Evolutionary conservation across 2,329 filamentous ascomycete species (phyloP).

Genomic region (Diaporthe caulivora): DNA sequence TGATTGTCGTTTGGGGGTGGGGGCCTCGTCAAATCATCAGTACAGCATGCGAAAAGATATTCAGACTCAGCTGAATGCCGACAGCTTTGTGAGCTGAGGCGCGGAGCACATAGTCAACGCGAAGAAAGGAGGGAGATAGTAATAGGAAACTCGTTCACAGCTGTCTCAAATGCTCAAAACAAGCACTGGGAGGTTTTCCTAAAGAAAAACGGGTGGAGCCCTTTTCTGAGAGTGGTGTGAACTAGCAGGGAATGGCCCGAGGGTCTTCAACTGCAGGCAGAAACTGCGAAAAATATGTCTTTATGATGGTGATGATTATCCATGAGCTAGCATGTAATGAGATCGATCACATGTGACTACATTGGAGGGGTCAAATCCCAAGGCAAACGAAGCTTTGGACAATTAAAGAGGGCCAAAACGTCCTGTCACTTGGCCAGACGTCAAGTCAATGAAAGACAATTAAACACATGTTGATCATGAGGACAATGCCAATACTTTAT

Average conservation of each 20-base stretch:
- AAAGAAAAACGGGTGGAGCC: not conserved
- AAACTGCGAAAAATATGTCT: not conserved
- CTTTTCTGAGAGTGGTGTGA: not conserved
- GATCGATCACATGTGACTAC: too few species aligned
- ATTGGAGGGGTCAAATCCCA: too few species aligned
- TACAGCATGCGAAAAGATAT: not conserved
- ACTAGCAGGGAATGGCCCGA: accelerated
- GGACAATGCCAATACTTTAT: not conserved
- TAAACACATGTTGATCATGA: not conserved
- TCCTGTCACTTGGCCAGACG: not conserved
- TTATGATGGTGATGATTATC: not conserved
- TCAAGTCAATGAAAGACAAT: not conserved
- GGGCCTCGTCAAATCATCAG: not conserved
- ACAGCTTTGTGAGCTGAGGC: too few species aligned
- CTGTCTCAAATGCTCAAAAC: not conserved
- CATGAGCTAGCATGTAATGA: not conserved
- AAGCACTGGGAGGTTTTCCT: not conserved
- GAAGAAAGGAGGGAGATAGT: not conserved
- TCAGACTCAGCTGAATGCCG: too few species aligned
- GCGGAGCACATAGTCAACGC: too few species aligned
- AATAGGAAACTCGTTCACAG: not conserved
- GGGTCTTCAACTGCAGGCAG: too few species aligned
- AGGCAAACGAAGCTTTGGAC: not conserved
- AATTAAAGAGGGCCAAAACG: not conserved
- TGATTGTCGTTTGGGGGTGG: not conserved